Evolutionary conservation across 139 green algal genomes (phyloP), one percentile per base, ranked within the genome.

Genomic region (Eudorina sp.): DNA sequence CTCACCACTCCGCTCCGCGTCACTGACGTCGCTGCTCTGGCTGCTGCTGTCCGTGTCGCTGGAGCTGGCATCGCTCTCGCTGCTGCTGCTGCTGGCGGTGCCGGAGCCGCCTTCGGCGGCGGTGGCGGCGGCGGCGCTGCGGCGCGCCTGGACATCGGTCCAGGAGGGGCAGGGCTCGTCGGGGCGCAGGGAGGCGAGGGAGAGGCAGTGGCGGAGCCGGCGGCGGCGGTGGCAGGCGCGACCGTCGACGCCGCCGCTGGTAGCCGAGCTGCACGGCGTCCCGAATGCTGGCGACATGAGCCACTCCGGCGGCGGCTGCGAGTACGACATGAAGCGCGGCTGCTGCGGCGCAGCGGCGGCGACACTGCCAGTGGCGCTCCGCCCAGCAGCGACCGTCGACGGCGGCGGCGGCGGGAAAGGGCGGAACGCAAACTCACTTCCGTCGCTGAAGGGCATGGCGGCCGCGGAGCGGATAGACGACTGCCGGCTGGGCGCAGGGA

Each of bases 101-200:
- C 31, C 48, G 5, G 6, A 5, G 7, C 40, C 70, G 51, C 16
- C n/a, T n/a, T n/a, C n/a, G n/a, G n/a, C n/a, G n/a, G n/a, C n/a
- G n/a, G n/a, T n/a, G n/a, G n/a, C n/a, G n/a, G n/a, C n/a, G n/a
- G n/a, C n/a, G n/a, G n/a, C 27, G 62, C 62, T 25, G 55, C 55
- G 38, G n/a, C 62, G 27, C 6, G 62, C 23, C 62, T 72, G 62
- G 27, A 72, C 38, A 25, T 31, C 62, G 62, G 27, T 25, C 66
- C 66, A 75, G 13, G 66, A n/a, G 0, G 81, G 81, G 81, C 81
- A 87, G 4, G 81, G 81, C 45, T 69, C 81, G 46, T 87, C 81
- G 23, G 45, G 62, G 1, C 41, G 81, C 41, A 87, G 64, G 11
- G n/a, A 21, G 0, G 81, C 27, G 11, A 87, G 66, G 23, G 81